These are phyloP conservation scores for Xylariaceae sp. DNA, from an alignment of 2,329 filamentous ascomycete species.

Conservation along the genomic window DNA sequence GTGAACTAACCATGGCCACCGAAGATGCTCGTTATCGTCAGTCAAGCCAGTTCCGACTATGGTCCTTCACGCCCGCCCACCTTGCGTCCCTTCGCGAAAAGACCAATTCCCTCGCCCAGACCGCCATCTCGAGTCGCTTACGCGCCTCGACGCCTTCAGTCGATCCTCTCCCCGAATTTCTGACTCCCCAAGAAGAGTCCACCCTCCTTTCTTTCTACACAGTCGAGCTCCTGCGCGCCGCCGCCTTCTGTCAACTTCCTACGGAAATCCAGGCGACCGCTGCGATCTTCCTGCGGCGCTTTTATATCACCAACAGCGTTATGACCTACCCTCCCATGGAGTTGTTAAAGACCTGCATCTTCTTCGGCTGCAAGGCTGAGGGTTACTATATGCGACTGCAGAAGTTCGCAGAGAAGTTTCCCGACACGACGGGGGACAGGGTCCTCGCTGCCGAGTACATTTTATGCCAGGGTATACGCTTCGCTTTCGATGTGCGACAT, in stretches of 20 bases:
- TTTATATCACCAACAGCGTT: slow-evolving; percentile 91
- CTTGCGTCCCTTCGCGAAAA: slow-evolving; percentile 68
- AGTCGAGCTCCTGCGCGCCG: slow-evolving; percentile 53
- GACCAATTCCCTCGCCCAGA: slow-evolving; percentile 71
- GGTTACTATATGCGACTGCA: slow-evolving; percentile 66
- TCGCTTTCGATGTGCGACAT: slow-evolving; percentile 89
- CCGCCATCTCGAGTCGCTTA: slow-evolving; percentile 54
- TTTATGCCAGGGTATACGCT: slow-evolving; percentile 85
- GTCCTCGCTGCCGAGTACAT: slow-evolving; percentile 90
- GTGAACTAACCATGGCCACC: slow-evolving; percentile 59
- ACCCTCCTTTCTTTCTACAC: slow-evolving; percentile 76
- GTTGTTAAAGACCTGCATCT: slow-evolving; percentile 84
- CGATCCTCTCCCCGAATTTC: slow-evolving; percentile 63
- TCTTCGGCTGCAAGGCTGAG: slow-evolving; percentile 91
- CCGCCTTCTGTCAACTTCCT: slow-evolving; percentile 47
- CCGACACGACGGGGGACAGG: slow-evolving; percentile 69
- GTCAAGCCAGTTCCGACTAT: slow-evolving; percentile 85
- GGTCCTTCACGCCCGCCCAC: slow-evolving; percentile 79
- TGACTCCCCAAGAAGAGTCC: slow-evolving; percentile 79
- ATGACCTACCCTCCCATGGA: slow-evolving; percentile 94
- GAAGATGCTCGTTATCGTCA: slow-evolving; percentile 90
- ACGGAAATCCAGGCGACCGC: slow-evolving; percentile 65
- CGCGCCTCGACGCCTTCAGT: slow-evolving; percentile 48
- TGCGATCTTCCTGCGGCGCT: slow-evolving; percentile 84
- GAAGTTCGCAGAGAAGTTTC: slow-evolving; percentile 66